phyloP scores from a whole-genome alignment of 306 rosid species.

The Vicia faba region DNA sequence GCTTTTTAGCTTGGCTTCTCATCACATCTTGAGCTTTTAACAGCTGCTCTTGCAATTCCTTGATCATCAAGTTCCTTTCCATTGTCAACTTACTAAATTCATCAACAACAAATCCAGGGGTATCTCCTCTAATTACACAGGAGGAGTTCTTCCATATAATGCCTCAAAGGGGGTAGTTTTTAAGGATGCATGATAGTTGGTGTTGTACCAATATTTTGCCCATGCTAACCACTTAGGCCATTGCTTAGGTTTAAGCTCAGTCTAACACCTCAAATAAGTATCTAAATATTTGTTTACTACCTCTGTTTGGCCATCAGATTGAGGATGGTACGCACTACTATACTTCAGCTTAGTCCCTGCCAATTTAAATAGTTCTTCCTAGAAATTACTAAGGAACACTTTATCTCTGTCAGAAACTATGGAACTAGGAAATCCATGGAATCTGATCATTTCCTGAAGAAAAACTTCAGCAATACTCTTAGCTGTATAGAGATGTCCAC shows the following conservation, averaged over 20 bases:
- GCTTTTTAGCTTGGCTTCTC: background rate
- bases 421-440: too few relatives aligned
- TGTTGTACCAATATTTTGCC: background rate
- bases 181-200: background rate
- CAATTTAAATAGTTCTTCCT: too few relatives aligned
- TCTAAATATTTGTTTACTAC: background rate
- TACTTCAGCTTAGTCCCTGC: too few relatives aligned
- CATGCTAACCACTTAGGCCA: background rate
- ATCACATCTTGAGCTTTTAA: background rate
- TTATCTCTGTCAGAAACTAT: too few relatives aligned
- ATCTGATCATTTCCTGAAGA: too few relatives aligned
- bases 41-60: background rate
- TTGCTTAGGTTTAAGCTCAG: background rate
- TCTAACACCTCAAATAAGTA: background rate
- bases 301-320: too few relatives aligned
- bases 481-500: too few relatives aligned
- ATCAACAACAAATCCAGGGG: rapidly evolving
- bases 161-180: background rate
- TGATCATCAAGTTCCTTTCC: background rate
- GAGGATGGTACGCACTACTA: too few relatives aligned
- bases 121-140: background rate
- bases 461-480: too few relatives aligned
- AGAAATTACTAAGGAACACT: too few relatives aligned
- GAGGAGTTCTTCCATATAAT: background rate
- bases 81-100: background rate